These are phyloP conservation scores for Leishmania gerbilli DNA, from an alignment of 208 protist genomes.

Conservation along the genomic window DNA sequence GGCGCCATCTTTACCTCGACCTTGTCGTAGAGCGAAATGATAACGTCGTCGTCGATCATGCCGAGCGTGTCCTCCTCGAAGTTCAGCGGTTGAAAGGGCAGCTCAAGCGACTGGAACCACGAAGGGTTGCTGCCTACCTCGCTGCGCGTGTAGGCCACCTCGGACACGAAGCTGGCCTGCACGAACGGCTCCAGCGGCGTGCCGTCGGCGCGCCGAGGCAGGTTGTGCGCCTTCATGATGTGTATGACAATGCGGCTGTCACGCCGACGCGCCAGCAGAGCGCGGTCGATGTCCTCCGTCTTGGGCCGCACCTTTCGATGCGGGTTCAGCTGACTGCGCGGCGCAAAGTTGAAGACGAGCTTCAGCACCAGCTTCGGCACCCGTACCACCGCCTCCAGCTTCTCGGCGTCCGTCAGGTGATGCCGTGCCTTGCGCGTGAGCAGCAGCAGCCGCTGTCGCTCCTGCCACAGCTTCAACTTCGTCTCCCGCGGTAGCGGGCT, in stretches of 20 bases:
- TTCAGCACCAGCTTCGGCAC: constrained; percentile 59
- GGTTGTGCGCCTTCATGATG: constrained; percentile 82
- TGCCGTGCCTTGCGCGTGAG: constrained; percentile 30
- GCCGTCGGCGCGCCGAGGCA: constrained; percentile 67
- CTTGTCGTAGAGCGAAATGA: constrained; percentile 84
- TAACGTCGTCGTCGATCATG: constrained; percentile 85
- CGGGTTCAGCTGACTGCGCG: constrained; percentile 79
- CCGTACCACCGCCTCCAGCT: constrained; percentile 56
- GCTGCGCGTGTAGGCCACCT: constrained; percentile 69
- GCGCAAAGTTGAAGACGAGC: constrained; percentile 43
- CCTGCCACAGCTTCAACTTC: constrained; percentile 75
- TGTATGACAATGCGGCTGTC: constrained; percentile 77
- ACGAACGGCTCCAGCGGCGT: constrained; percentile 80
- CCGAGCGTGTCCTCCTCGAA: constrained; percentile 85
- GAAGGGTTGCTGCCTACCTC: constrained; percentile 69
- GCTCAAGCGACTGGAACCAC: constrained; percentile 84
- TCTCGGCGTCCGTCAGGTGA: constrained; percentile 62
- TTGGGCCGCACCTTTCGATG: constrained; percentile 66
- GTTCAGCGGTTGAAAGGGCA: constrained; percentile 80
- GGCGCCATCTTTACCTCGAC: constrained; percentile 68
- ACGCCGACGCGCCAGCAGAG: constrained; percentile 45
- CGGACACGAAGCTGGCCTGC: constrained; percentile 74
- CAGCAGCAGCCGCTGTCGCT: constrained; percentile 52
- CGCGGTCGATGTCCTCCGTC: constrained; percentile 68
- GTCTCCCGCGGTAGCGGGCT: constrained; percentile 51